Evolutionary conservation across 768 basidiomycete genomes (phyloP), one percentile per base, ranked within the genome.

Genomic region (Pulveroboletus sp.): DNA sequence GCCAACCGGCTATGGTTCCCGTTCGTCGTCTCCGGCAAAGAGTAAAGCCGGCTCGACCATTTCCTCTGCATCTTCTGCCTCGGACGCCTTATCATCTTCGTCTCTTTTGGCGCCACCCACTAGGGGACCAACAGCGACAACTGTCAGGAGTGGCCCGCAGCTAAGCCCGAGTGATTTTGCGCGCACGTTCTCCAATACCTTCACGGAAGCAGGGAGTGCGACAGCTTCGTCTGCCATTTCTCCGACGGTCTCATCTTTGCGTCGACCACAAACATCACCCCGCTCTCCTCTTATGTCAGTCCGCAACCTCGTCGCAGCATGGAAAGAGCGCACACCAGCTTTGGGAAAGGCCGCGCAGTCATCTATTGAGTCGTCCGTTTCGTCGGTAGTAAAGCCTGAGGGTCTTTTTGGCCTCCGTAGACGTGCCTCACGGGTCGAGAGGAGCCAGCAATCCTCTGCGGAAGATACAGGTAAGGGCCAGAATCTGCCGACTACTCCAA

Each of bases 251-350:
- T 69, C 83, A 0, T 69, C 79, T 10, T 68, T 87, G 15, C 81
- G 82, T 35, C 76, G 83, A 37, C 81, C 83, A 3, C 80, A 85
- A 48, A 73, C 73, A 17, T 81, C 83, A 4, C 85, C 87, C 5
- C 78, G 85, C 8, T 86, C 84, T 5, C 86, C 88, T 1, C 71
- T 88, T 26, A 75, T 82, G 0, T 86, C 83, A 5, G 84, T 92
- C 21, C 78, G 86, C 30, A 90, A 90, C 55, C 81, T 90, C 35
- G 84, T 92, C 7, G 79, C 82, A 0, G 73, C 84, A 8, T 92
- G 89, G 87, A 90, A 89, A 63, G 85, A 88, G 52, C 78, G 85
- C 17, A 84, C 85, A 0, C 84, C 76, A 0, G 71, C 74, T 18
- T 52, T 71, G 11, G 68, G 68, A 3, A 59, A 68, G 14, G 9